Conservation (phyloP, 2,329 filamentous ascomycete species). For the Harringtonia lauricola region DNA sequence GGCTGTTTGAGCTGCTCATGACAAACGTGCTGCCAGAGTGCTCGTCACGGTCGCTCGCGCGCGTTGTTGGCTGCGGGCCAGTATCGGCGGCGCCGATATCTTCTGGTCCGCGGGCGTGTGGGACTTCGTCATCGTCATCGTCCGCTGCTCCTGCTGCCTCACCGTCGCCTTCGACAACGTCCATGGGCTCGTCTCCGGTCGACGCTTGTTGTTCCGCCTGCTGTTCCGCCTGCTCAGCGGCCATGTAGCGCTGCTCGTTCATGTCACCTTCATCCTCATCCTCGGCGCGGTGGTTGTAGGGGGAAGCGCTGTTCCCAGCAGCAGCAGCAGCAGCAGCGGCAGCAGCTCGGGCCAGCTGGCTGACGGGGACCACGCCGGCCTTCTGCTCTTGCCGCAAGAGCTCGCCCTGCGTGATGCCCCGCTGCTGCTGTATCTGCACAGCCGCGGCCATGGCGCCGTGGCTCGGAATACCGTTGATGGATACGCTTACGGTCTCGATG, state of each 20-base stretch:
- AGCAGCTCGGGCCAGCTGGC: slow-evolving; percentile 40
- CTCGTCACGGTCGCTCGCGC: slow-evolving; percentile 25
- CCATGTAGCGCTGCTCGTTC: neutral
- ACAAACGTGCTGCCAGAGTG: slow-evolving; percentile 10
- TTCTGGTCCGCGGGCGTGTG: slow-evolving; percentile 76
- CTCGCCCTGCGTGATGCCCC: slow-evolving; percentile 71
- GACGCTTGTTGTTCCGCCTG: no score
- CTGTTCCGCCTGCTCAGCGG: slow-evolving; percentile 8
- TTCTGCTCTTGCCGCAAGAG: slow-evolving; percentile 78
- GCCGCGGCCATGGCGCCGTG: slow-evolving; percentile 25
- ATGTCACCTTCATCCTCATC: slow-evolving; percentile 5
- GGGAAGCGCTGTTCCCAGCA: slow-evolving; percentile 7
- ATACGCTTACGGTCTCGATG: slow-evolving; percentile 71
- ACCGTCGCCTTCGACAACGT: slow-evolving; percentile 3
- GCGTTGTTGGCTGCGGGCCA: slow-evolving; percentile 50
- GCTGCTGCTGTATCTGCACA: slow-evolving; percentile 13
- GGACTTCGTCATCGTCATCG: slow-evolving; percentile 44
- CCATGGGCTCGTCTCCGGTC: slow-evolving; percentile 6
- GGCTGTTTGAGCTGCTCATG: neutral
- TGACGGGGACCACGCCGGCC: slow-evolving; percentile 64
- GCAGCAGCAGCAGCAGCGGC: slow-evolving; percentile 13
- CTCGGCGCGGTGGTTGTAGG: slow-evolving; percentile 8
- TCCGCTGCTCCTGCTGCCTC: slow-evolving; percentile 6
- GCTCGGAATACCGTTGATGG: slow-evolving; percentile 56
- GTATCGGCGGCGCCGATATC: slow-evolving; percentile 80